Percentiles rank a stretch among this genome's conserved stretches.
Evolutionary conservation across 371 early-diverging fungal genomes (phyloP).

Genomic region (Actinomortierella ambigua): DNA sequence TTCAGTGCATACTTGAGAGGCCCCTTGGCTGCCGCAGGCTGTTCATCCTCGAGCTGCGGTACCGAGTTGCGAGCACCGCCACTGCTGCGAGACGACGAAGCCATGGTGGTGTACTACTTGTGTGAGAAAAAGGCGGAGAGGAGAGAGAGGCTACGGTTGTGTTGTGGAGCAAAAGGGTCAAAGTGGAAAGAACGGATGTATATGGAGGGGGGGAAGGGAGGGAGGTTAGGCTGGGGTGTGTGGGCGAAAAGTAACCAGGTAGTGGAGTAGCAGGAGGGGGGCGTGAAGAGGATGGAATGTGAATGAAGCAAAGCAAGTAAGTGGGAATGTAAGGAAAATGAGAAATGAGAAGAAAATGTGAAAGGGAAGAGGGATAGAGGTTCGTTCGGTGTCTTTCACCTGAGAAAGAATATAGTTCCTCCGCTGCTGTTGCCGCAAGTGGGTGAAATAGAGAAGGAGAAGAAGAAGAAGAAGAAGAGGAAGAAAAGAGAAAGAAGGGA

Average conservation of each 20-base stretch:
- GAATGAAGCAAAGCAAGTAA: too few species aligned
- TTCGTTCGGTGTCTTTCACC: not conserved
- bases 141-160: not conserved
- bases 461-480: not conserved
- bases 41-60: constrained; percentile 34
- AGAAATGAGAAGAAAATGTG: constrained; percentile 3
- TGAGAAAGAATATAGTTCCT: not conserved
- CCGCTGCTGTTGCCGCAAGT: not conserved
- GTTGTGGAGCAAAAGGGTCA: not conserved
- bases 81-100: too few species aligned
- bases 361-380: not conserved
- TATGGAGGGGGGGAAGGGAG: constrained; percentile 1
- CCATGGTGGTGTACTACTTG: too few species aligned
- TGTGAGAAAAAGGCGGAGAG: too few species aligned
- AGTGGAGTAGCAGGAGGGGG: constrained; percentile 1
- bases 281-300: not conserved
- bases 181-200: not conserved
- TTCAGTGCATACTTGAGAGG: constrained; percentile 47
- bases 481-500: not conserved
- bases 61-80: too few species aligned
- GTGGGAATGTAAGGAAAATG: too few species aligned
- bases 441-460: not conserved
- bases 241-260: not conserved
- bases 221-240: not conserved
- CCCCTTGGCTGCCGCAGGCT: constrained; percentile 26